Base-by-base conservation (phyloP, 1,139 yeast species). In the Schwanniomyces etchellsii region DNA sequence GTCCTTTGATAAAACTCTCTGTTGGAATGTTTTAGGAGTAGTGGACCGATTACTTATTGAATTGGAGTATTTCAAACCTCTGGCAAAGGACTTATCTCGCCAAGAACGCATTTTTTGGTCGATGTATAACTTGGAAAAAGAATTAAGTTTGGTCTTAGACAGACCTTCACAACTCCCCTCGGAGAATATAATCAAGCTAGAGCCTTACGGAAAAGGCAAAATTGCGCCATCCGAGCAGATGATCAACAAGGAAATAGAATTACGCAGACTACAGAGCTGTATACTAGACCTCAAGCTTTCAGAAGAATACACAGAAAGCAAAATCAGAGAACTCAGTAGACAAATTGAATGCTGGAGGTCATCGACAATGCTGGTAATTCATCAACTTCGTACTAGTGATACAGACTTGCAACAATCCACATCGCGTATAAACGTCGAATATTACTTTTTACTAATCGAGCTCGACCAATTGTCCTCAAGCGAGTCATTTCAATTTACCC, bases 281-380 rank as follows among this genome's bases (percentile, higher is more conserved):
- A 23, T 54, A 18, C 35, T 52, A 29, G 36, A 43, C 29, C 35
- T 51, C 27, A 42, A 49, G 33, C 31, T 55, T 30, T 35, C 32
- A 27, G 26, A 31, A 23, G 32, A 35, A 31, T 18, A 5, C 13
- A 29, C 30, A 10, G 29, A 27, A 5, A 25, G 11, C 13, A 30
- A 23, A n/a, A 40, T 57, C 30, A 45, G 42, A 28, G 36, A 37
- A 12, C 36, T 50, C 3, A 54, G 60, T 11, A 34, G 42, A 7
- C 49, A 52, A 16, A 41, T 63, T 28, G 72, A 64, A 31, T 44
- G 43, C 28, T 66, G 72, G 73, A 48, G 70, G 26, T 48, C 57
- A 2, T 38, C 49, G 4, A 44, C 56, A 4, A 55, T 58, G 34
- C 51, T 49, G 33, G 40, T 46, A 4, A 45, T 62, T 4, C 64